These are phyloP conservation scores for Penicillium verhagenii DNA, from an alignment of 495 filamentous ascomycete species.

Conservation along the genomic window DNA sequence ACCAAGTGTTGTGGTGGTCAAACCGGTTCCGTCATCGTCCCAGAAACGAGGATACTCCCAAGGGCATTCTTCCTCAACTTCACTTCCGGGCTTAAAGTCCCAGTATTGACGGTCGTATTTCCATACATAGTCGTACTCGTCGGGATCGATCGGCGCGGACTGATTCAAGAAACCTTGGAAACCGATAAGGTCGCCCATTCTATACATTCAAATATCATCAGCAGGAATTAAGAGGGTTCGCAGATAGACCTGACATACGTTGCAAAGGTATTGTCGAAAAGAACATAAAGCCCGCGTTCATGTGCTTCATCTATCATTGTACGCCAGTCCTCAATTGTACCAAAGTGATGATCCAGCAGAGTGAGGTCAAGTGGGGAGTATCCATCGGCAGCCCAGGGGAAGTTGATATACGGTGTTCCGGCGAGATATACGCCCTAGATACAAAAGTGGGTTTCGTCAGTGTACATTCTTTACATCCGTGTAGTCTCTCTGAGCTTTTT, in stretches of 20 bases:
- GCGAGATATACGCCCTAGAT: constrained; percentile 63
- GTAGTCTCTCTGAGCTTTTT: background rate
- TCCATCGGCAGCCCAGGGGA: constrained; percentile 66
- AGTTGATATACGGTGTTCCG: constrained; percentile 66
- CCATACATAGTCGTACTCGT: constrained; percentile 58
- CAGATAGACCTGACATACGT: constrained; percentile 48
- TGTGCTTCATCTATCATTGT: constrained; percentile 63
- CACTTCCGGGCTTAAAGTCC: constrained; percentile 62
- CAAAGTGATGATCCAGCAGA: constrained; percentile 66
- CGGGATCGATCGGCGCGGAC: constrained; percentile 56
- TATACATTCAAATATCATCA: constrained; percentile 8
- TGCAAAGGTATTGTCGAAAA: constrained; percentile 74
- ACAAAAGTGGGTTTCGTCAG: background rate
- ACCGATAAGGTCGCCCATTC: constrained; percentile 65
- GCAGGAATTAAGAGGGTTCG: background rate
- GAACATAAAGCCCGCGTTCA: constrained; percentile 63
- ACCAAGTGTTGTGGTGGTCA: constrained; percentile 7
- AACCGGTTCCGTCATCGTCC: constrained; percentile 53
- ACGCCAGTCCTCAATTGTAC: constrained; percentile 61
- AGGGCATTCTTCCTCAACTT: constrained; percentile 26
- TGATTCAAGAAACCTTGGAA: constrained; percentile 65
- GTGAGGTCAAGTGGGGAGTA: constrained; percentile 69
- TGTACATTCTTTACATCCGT: constrained; percentile 6
- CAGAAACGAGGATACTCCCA: constrained; percentile 69
- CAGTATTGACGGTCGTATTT: constrained; percentile 56